Percentiles rank a stretch among this genome's conserved stretches.
These are phyloP conservation scores for Thielaviopsis punctulata DNA, from an alignment of 2,329 filamentous ascomycete genomes.

Conservation along the genomic window DNA sequence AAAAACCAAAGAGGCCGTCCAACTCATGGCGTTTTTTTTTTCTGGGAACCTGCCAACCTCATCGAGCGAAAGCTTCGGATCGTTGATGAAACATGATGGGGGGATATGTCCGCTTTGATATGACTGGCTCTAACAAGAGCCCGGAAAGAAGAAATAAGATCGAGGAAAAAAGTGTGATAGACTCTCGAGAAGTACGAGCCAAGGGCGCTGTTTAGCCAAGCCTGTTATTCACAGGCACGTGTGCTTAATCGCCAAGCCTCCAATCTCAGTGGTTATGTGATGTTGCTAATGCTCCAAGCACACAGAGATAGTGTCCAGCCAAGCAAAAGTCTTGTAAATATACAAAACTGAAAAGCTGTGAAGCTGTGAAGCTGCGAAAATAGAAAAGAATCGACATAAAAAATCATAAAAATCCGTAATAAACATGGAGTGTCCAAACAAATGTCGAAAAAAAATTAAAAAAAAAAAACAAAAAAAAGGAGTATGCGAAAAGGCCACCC, in stretches of 20 bases:
- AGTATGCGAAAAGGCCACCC: neutral
- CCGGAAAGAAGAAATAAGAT: neutral
- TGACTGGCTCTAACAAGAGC: neutral
- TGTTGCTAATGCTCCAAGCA: neutral
- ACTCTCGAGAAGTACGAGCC: neutral
- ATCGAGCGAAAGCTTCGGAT: neutral
- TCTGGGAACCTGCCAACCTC: neutral
- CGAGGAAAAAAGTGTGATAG: neutral
- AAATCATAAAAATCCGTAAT: neutral
- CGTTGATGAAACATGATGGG: neutral
- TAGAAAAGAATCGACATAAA: neutral
- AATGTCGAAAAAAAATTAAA: neutral
- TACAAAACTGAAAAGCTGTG: neutral
- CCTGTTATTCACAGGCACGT: neutral
- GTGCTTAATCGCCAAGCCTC: slow-evolving; percentile 1
- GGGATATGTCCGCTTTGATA: neutral
- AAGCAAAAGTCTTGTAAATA: neutral
- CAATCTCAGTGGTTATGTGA: neutral
- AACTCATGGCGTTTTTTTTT: neutral
- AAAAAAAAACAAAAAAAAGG: slow-evolving; percentile 5
- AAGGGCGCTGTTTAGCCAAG: slow-evolving; percentile 10
- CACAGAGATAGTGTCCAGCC: neutral
- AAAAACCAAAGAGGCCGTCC: neutral
- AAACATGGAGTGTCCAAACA: neutral
- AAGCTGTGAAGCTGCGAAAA: neutral